Conservation (phyloP, 116 monocot species). For the Cymodocea nodosa region DNA sequence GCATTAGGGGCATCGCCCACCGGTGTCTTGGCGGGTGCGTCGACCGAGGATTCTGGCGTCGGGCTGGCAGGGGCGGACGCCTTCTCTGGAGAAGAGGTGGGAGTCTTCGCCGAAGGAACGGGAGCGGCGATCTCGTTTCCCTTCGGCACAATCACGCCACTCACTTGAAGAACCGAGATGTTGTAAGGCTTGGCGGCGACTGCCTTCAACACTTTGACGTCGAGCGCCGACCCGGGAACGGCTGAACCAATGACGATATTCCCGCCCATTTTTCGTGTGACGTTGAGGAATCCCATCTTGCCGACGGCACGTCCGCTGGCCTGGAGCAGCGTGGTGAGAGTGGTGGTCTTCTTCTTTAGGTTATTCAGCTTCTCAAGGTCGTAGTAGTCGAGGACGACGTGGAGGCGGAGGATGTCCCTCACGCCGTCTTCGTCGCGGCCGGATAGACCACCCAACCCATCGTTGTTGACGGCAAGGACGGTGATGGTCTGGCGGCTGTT, state of each 20-base stretch:
- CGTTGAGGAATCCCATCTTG: slow-evolving; percentile 36
- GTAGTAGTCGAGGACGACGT: slow-evolving; percentile 71
- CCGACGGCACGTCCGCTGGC: slow-evolving; percentile 24
- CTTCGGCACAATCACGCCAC: slow-evolving; percentile 35
- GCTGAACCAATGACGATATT: slow-evolving; percentile 29
- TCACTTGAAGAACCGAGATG: slow-evolving; percentile 63
- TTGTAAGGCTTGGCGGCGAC: slow-evolving; percentile 41
- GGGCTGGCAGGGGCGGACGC: neutral
- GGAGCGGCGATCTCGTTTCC: slow-evolving; percentile 11
- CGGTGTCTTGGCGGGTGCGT: neutral
- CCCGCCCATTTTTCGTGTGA: slow-evolving; percentile 3
- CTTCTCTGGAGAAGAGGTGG: neutral
- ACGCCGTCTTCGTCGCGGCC: slow-evolving; percentile 10
- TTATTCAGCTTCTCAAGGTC: slow-evolving; percentile 28
- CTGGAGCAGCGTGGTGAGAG: slow-evolving; percentile 45
- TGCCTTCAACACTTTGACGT: slow-evolving; percentile 12
- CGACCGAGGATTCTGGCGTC: neutral
- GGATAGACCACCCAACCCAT: slow-evolving; percentile 10
- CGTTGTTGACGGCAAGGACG: slow-evolving; percentile 31
- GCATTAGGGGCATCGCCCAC: neutral
- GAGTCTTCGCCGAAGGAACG: neutral
- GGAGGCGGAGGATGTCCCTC: slow-evolving; percentile 27
- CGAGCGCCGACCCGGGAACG: slow-evolving; percentile 12
- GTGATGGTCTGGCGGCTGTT: slow-evolving; percentile 43
- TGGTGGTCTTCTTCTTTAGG: slow-evolving; percentile 11